Percentiles rank a stretch among this genome's conserved stretches.
phyloP scores from a whole-genome alignment of 2,329 filamentous ascomycete species.

The Shiraia bambusicola region DNA sequence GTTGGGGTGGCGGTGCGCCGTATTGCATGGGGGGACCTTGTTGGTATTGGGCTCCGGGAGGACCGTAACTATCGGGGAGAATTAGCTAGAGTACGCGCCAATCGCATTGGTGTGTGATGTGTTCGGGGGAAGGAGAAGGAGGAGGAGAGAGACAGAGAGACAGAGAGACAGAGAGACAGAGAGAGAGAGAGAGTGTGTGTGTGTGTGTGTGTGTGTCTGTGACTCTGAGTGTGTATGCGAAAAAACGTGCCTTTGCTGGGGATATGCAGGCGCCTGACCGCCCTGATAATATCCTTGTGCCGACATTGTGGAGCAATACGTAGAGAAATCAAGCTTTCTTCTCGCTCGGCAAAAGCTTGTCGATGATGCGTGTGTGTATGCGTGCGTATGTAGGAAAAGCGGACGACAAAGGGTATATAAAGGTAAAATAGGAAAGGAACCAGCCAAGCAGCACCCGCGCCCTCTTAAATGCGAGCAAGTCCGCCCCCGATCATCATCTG shows the following conservation, averaged over 20 bases:
- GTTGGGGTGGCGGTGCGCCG: slow-evolving; percentile 28
- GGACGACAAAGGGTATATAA: too few species aligned
- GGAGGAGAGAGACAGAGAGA: not conserved
- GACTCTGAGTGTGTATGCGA: too few species aligned
- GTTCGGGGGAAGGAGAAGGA: not conserved
- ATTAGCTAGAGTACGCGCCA: slow-evolving; percentile 26
- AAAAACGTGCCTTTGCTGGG: slow-evolving; percentile 35
- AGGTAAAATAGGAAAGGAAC: too few species aligned
- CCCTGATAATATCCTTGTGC: slow-evolving; percentile 42
- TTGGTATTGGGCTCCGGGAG: slow-evolving; percentile 8
- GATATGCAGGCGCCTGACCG: slow-evolving; percentile 38
- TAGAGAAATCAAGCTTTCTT: too few species aligned
- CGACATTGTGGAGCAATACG: slow-evolving; percentile 38
- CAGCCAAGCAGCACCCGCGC: not conserved
- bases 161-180: too few species aligned
- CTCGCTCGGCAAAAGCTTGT: too few species aligned
- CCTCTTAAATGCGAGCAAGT: slow-evolving; percentile 1
- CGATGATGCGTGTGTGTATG: too few species aligned
- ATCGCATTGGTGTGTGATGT: slow-evolving; percentile 10
- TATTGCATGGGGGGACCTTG: slow-evolving; percentile 12
- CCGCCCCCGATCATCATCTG: not conserved
- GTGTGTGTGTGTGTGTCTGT: too few species aligned
- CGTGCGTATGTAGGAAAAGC: too few species aligned
- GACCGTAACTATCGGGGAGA: slow-evolving; percentile 4
- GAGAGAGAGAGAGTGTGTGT: too few species aligned